Evolutionary conservation across 768 basidiomycete genomes (phyloP).

Genomic region (Lactifluus piperatus): DNA sequence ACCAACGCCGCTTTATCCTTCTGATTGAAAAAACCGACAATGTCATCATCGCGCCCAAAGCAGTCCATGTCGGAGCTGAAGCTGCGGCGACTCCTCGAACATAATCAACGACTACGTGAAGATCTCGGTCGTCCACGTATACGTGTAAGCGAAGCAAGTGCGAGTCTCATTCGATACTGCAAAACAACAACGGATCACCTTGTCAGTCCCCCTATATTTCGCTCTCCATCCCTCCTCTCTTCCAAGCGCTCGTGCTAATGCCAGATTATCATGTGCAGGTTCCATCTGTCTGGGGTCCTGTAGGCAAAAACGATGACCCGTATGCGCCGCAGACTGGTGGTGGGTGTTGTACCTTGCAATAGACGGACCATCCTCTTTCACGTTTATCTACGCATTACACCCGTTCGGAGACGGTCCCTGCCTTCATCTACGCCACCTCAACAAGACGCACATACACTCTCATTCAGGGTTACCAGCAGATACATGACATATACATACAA

Average conservation of each 20-base stretch:
- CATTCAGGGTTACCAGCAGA: conserved; percentile 3
- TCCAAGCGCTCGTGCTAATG: conserved; percentile 16
- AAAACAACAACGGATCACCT: conserved; percentile 66
- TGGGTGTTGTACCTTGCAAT: conserved; percentile 18
- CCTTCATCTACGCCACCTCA: neutral
- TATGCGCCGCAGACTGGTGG: conserved; percentile 51
- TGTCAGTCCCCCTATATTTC: conserved; percentile 30
- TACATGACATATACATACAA: conserved; percentile 6
- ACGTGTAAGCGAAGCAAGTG: conserved; percentile 63
- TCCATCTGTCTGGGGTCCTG: conserved; percentile 94
- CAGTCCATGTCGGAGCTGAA: conserved; percentile 78
- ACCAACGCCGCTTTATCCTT: neutral
- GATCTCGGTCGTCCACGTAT: conserved; percentile 65
- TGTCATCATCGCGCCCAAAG: conserved; percentile 55
- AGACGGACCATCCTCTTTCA: neutral
- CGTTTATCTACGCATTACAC: neutral
- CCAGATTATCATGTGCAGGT: conserved; percentile 40
- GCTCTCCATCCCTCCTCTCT: neutral
- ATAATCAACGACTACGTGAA: conserved; percentile 63
- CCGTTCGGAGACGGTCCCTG: neutral
- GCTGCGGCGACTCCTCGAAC: conserved; percentile 67
- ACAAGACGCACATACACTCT: neutral
- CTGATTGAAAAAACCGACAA: conserved; percentile 24
- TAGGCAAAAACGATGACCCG: conserved; percentile 88
- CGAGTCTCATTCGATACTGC: conserved; percentile 65